Evolutionary conservation across 148 eudicot species (phyloP).

Genomic region (Amaranthus palmeri): DNA sequence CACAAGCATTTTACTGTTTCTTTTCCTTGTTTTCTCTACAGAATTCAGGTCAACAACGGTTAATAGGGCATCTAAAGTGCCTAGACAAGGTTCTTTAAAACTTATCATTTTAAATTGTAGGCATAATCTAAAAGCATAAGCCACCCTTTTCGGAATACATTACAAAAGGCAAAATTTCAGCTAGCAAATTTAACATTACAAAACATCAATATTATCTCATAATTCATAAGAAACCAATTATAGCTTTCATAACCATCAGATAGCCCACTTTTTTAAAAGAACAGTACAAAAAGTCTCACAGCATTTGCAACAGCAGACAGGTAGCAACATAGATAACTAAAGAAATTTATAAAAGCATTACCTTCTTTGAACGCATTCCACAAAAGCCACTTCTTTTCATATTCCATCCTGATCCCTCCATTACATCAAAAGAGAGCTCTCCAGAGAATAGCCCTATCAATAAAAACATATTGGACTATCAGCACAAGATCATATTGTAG

Average conservation of each 20-base stretch:
- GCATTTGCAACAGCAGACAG: not conserved
- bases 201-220: no score
- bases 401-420: slow-evolving; percentile 75
- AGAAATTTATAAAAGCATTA: slow-evolving; percentile 21
- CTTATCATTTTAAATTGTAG: no score
- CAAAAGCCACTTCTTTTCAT: slow-evolving; percentile 91
- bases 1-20: not conserved
- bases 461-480: slow-evolving; percentile 4
- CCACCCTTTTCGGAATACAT: no score
- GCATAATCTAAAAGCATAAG: no score
- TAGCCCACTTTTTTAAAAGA: not conserved
- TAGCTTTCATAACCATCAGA: not conserved
- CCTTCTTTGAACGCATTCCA: slow-evolving; percentile 99
- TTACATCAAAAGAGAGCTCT: slow-evolving; percentile 72
- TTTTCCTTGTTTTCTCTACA: not conserved
- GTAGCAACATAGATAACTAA: not conserved
- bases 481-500: not conserved
- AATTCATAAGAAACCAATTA: no score
- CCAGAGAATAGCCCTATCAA: slow-evolving; percentile 76
- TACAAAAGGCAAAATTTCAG: not conserved
- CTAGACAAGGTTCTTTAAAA: not conserved
- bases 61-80: not conserved
- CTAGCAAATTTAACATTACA: not conserved
- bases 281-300: not conserved
- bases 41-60: not conserved